Base-by-base conservation (phyloP, 1,284 basidiomycete genomes). In the Cryptococcus sp. region DNA sequence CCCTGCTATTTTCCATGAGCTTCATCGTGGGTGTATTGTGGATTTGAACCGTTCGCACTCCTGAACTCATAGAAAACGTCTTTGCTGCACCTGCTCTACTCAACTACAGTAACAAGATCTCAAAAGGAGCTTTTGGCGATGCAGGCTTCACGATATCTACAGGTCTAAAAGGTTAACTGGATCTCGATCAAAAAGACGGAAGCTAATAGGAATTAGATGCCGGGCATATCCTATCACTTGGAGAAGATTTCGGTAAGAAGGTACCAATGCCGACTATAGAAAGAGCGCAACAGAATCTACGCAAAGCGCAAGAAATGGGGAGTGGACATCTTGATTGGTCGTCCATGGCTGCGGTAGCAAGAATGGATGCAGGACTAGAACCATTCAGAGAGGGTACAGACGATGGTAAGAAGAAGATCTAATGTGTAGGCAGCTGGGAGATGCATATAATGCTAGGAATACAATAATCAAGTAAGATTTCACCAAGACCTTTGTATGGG, bases 71-170 rank as follows among this genome's bases (percentile, higher is more conserved):
- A 69, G 60, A 65, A 33, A 55, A 64, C 53, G 58, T 72, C 50
- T 66, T 73, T 56, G 67, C 70, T 8, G 67, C 70, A 0, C 68
- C 72, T 2, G 60, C 70, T 10, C 60, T 68, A 58, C 37, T 65
- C 41, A 69, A 63, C 30, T 75, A 75, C 60, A 65, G 64, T 37
- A 65, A 68, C 52, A 66, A 66, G 62, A 66, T 75, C 38, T 66
- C 67, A 44, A 62, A 68, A 47, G 68, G 68, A 11, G 50, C 57
- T 14, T 72, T 68, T 55, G 57, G 56, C 34, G 52, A 58, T 11
- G 58, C 61, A 0, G 71, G 69, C 0, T 71, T 73, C 59, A 61
- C 60, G 11, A 59, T 73, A 48, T 62, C 64, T 41, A 67, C 61
- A 7, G 71, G 69, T 14, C 51, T 73, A 36, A 73, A 73, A 53